These are phyloP conservation scores for Dendrobium chrysotoxum DNA, from an alignment of 106 monocot species.

Conservation along the genomic window DNA sequence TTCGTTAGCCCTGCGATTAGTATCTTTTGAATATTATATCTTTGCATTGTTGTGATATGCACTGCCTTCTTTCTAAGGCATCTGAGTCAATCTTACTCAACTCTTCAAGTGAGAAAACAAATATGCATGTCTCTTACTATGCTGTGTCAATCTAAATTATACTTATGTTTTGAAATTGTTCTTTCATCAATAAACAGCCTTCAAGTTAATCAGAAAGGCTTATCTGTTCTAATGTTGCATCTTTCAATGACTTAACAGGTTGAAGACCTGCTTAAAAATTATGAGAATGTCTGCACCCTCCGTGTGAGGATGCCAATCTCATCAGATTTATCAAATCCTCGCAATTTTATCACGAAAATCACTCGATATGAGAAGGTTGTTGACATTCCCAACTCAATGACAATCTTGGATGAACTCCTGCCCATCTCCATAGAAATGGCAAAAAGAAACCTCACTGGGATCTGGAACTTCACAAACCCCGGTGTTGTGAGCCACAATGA, in stretches of 20 bases:
- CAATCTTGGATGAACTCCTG: constrained; percentile 51
- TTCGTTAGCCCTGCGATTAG: background rate
- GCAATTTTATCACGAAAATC: constrained; percentile 63
- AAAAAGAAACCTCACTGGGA: constrained; percentile 59
- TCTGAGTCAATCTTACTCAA: no score
- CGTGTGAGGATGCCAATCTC: constrained; percentile 69
- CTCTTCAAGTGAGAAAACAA: background rate
- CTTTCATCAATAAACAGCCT: background rate
- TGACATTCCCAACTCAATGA: constrained; percentile 61
- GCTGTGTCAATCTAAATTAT: background rate
- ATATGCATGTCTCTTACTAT: no score
- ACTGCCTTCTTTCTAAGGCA: background rate
- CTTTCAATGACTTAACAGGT: constrained; percentile 27
- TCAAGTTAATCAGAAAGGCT: background rate
- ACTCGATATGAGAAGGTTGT: constrained; percentile 53
- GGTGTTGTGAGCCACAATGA: constrained; percentile 59
- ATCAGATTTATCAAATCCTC: constrained; percentile 50
- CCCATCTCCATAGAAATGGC: constrained; percentile 70
- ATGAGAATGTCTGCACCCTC: constrained; percentile 56
- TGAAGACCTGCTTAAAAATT: constrained; percentile 54
- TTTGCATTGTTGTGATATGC: background rate
- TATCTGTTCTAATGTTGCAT: constrained; percentile 4
- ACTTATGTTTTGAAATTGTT: background rate
- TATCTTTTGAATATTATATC: background rate
- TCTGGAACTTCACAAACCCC: constrained; percentile 68